Evolutionary conservation across 176 grass and related monocot genomes (phyloP), one percentile per base, ranked within the genome.

Genomic region (Rhynchospora breviuscula): DNA sequence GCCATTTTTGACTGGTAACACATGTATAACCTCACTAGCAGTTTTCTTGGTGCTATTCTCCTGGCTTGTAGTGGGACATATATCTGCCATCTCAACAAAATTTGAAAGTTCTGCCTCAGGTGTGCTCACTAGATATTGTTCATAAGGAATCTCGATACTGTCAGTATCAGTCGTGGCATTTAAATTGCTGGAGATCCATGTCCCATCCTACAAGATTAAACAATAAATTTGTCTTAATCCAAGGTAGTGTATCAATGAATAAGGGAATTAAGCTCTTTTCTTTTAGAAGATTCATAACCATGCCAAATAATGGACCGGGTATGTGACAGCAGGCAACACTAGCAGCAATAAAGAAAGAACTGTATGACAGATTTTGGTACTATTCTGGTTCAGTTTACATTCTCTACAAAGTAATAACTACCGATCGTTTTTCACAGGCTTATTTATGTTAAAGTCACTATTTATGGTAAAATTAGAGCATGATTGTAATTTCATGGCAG

Each of bases 1-100:
- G 9, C 79, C 63, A 19, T 84, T 84, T 71, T 44, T 88, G 48
- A 43, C 86, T 2, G 89, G 86, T 14, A 91, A 61, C 59, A 54
- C 17, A 86, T 91, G 91, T 47, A 62, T 23, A 18, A 84, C 45
- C 26, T 73, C 62, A n/a, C 56, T 70, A 84, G 15, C 26, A 1
- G 25, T 46, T 4, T 81, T 48, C 21, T 70, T 25, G 56, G 5
- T 12, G 75, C 2, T 7, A 79, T 26, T 26, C 10, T 87, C 86
- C 35, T 78, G 46, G 75, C 52, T 85, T 43, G 78, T 17, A 84
- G 48, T 40, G 57, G 90, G 79, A 63, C 84, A 89, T 43, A 87
- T 88, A 6, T 89, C 88, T 7, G 79, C 25, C 6, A 91, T 86
- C 5, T 87, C 88, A 58, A 89, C 86, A 69, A 93, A 80, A 15